Base-by-base conservation (phyloP, 495 filamentous ascomycete species). In the Endocarpon pusillum region DNA sequence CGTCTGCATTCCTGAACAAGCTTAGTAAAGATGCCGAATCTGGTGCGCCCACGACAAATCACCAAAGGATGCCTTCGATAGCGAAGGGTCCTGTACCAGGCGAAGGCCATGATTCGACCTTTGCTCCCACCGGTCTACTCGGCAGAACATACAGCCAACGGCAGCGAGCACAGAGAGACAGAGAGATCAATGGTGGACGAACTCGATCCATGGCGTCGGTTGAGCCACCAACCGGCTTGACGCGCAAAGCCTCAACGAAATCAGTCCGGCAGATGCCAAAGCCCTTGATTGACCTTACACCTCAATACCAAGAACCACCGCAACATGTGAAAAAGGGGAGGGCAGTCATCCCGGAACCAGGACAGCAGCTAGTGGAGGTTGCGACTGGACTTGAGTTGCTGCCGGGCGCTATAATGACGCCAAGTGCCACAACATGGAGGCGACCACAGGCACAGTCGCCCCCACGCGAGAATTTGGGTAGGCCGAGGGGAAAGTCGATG, bases 241-340 rank as follows among this genome's bases (percentile, higher is more conserved):
- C 23, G 10, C 19, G 34, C 1, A 14, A 31, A 20, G 19, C 35
- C 6, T 27, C 30, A 16, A 35, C 49, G 0, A 38, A 44, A 19
- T 58, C 60, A 21, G 31, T 53, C 27, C 42, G 40, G 3, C 53
- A 50, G 22, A 57, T 46, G 37, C 62, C 60, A 8, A 75, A 69
- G 44, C 78, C 85, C 1, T 62, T 92, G 0, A 59, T 94, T 9
- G 79, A 85, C 42, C 63, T 89, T 14, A 81, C 73, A 0, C 77
- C 82, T 0, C 57, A 63, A n/a, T 82, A 78, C 47, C 62, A 66
- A 28, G 80, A 83, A 38, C 64, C 81, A 14, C 81, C 77, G 3
- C 83, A 91, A 43, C 71, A 75, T 45, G 44, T 58, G 0, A 62
- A 67, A 21, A 74, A 72, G 33, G 84, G 84, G 9, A 71, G 68